Conservation (phyloP, 768 basidiomycete species). For the Tubosaeta brunneosetosa region DNA sequence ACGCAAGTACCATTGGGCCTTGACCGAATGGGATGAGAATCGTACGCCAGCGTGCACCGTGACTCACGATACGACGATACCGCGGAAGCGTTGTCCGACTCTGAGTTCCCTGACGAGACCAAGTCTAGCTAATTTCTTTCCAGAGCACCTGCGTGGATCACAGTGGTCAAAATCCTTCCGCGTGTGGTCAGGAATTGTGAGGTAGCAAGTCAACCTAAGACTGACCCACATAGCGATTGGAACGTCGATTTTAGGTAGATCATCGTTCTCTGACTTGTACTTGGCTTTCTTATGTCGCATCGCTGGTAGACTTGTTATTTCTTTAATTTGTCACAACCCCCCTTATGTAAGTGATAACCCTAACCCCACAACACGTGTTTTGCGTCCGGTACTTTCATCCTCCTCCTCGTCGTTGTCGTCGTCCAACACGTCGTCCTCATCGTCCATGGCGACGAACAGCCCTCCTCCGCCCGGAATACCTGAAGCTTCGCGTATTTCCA, state of each 20-base stretch:
- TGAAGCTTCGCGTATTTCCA: slow-evolving; percentile 66
- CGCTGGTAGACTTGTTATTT: background rate
- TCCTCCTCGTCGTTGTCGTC: slow-evolving; percentile 22
- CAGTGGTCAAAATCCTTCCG: slow-evolving; percentile 94
- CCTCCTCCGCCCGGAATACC: slow-evolving; percentile 29
- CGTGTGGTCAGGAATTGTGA: background rate
- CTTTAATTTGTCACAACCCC: slow-evolving; percentile 1
- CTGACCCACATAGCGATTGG: slow-evolving; percentile 97
- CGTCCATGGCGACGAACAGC: slow-evolving; percentile 26
- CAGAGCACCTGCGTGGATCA: slow-evolving; percentile 82
- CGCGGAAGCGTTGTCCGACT: slow-evolving; percentile 83
- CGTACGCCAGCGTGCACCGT: background rate
- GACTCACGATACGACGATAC: slow-evolving; percentile 89
- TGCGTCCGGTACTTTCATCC: slow-evolving; percentile 8
- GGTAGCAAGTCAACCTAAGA: slow-evolving; percentile 6
- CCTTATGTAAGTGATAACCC: slow-evolving; percentile 8
- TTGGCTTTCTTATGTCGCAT: slow-evolving; percentile 8
- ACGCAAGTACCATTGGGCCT: slow-evolving; percentile 82
- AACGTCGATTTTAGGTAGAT: slow-evolving; percentile 43
- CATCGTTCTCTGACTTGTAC: background rate
- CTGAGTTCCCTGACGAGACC: slow-evolving; percentile 80
- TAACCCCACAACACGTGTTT: slow-evolving; percentile 31
- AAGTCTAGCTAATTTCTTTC: slow-evolving; percentile 85
- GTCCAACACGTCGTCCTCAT: slow-evolving; percentile 23
- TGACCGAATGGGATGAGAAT: background rate